phyloP scores from a whole-genome alignment of 768 basidiomycete species.

The Macrocybe gigantea region DNA sequence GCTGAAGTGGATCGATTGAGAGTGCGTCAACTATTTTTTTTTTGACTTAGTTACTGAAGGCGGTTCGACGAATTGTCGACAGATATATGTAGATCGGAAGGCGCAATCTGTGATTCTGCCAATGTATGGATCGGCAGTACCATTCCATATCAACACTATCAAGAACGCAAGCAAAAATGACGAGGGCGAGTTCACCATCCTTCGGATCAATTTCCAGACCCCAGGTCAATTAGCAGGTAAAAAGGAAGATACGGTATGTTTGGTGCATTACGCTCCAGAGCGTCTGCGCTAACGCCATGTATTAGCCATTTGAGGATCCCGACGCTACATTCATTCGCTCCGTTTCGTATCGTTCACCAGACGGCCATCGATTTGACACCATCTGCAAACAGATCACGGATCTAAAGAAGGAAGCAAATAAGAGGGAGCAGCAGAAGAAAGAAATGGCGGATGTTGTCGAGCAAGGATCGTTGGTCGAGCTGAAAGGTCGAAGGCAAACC shows the following conservation, averaged over 20 bases:
- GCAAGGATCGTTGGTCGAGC: conserved; percentile 83
- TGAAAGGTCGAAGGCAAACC: conserved; percentile 82
- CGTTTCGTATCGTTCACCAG: conserved; percentile 87
- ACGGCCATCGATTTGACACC: conserved; percentile 83
- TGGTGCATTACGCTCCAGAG: neutral
- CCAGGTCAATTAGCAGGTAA: conserved; percentile 96
- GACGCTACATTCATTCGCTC: conserved; percentile 96
- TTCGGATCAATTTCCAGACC: conserved; percentile 97
- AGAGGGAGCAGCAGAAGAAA: conserved; percentile 95
- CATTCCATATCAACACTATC: conserved; percentile 97
- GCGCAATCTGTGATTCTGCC: conserved; percentile 87
- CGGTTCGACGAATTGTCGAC: neutral
- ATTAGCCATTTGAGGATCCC: conserved; percentile 91
- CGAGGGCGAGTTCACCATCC: conserved; percentile 89
- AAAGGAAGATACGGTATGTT: conserved; percentile 90
- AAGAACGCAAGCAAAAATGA: conserved; percentile 98
- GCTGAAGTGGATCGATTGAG: conserved; percentile 73
- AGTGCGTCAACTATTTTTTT: conserved; percentile 38
- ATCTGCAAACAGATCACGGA: conserved; percentile 91
- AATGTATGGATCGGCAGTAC: conserved; percentile 91
- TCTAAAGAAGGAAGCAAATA: conserved; percentile 94
- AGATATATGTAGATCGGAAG: conserved; percentile 93
- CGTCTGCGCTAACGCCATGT: conserved; percentile 2
- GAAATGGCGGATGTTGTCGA: conserved; percentile 98
- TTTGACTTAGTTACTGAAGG: neutral